Percentiles rank a stretch among this genome's conserved stretches.
Conservation (phyloP, 306 rosid species). For the Malus orientalis region DNA sequence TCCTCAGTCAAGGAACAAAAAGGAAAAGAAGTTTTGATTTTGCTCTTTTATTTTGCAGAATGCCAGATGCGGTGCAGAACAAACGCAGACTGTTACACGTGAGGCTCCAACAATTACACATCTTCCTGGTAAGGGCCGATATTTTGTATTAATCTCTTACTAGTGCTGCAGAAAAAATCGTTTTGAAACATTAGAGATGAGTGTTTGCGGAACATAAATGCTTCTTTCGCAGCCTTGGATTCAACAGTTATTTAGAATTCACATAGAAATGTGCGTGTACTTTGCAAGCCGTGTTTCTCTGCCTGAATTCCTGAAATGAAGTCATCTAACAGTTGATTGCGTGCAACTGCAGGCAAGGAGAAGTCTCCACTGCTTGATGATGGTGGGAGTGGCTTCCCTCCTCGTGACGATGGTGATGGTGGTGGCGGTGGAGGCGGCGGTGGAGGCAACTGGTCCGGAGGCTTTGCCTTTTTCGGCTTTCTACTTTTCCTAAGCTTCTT, state of each 20-base stretch:
- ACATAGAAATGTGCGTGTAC: neutral
- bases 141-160: neutral
- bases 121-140: slow-evolving; percentile 59
- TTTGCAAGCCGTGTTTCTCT: slow-evolving; percentile 2
- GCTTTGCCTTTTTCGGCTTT: slow-evolving; percentile 93
- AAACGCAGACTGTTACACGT: slow-evolving; percentile 81
- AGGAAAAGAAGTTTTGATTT: neutral
- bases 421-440: slow-evolving; percentile 98
- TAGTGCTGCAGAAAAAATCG: neutral
- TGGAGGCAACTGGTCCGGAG: slow-evolving; percentile 94
- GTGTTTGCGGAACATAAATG: neutral
- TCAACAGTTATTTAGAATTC: neutral
- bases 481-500: slow-evolving; percentile 85
- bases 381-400: slow-evolving; percentile 78
- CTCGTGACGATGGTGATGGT: slow-evolving; percentile 79
- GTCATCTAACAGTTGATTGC: neutral
- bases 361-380: slow-evolving; percentile 83
- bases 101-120: slow-evolving; percentile 94
- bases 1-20: neutral
- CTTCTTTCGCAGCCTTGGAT: neutral
- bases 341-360: slow-evolving; percentile 71
- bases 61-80: slow-evolving; percentile 80
- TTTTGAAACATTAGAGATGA: neutral
- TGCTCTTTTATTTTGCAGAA: slow-evolving; percentile 35
- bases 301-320: neutral